Base-by-base conservation (phyloP, 768 basidiomycete genomes). In the Tylopilus vinaceipallidus region DNA sequence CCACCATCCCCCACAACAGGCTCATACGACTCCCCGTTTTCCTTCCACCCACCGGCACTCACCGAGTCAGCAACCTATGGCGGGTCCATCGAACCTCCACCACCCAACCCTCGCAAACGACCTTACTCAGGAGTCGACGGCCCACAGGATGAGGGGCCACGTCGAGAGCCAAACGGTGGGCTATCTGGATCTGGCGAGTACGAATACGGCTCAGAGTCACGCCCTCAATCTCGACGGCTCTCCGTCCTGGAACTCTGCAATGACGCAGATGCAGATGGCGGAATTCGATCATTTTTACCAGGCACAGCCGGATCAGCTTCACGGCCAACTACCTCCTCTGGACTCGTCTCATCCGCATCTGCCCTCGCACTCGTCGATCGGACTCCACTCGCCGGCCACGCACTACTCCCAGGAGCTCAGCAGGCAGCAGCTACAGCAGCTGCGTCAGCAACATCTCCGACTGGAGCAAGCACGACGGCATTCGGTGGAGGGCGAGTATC, bases 221-320 rank as follows among this genome's bases (percentile, higher is more conserved):
- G 88, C 60, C 88, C 88, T 55, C 82, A 86, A 63, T 87, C 84
- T 72, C 79, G 88, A 59, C 73, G 88, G 53, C 82, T 91, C 79
- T 77, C 84, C 69, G 84, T 91, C 78, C 80, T 90, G 86, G 88
- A 91, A 59, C 84, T 91, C 78, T 89, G 88, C 80, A 88, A 90
- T 78, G 86, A 86, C 74, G 65, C 74, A 65, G 70, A 70, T 70
- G 68, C 68, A 67, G 68, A 73, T 71, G 63, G 68, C 57, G 62
- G 71, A 67, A 46, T 71, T 70, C 75, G 73, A 71, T 54, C 75
- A 68, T 71, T 79, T 75, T 55, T 78, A 77, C 54, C 70, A 14
- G 50, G 56, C 64, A 57, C 66, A 54, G 24, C 59, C 53, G 63
- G 66, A 62, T 54, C 59, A 56, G 56, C 60, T 58, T 67, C 72